Evolutionary conservation across 2,329 filamentous ascomycete species (phyloP).

Genomic region (Alternaria triticimaculans): DNA sequence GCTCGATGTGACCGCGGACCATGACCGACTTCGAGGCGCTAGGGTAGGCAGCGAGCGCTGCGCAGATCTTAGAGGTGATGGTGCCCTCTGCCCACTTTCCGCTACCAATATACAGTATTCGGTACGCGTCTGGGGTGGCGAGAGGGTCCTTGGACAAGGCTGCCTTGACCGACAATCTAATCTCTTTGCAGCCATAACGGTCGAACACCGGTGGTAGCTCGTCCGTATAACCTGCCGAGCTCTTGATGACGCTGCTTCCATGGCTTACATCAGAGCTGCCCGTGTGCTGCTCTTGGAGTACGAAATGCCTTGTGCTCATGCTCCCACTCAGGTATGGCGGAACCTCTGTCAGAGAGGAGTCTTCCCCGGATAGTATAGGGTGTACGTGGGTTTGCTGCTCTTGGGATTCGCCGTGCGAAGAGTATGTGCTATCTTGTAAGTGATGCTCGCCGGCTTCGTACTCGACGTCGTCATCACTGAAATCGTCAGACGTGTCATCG

Average conservation of each 20-base stretch:
- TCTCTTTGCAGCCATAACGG: constrained; percentile 33
- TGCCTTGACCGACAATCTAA: constrained; percentile 39
- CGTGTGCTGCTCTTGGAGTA: constrained; percentile 33
- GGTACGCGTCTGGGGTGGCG: constrained; percentile 37
- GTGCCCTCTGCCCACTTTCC: constrained; percentile 40
- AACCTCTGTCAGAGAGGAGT: constrained; percentile 41
- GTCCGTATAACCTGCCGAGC: constrained; percentile 28
- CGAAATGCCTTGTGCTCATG: constrained; percentile 26
- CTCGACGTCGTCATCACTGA: constrained; percentile 41
- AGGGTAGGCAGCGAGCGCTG: constrained; percentile 40
- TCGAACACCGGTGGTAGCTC: constrained; percentile 34
- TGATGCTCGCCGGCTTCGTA: constrained; percentile 32
- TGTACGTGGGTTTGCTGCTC: constrained; percentile 25
- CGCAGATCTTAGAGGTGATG: constrained; percentile 39
- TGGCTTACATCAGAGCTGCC: constrained; percentile 17
- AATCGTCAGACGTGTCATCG: constrained; percentile 40
- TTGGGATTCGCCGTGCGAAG: constrained; percentile 22
- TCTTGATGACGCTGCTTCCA: constrained; percentile 30
- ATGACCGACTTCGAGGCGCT: constrained; percentile 44
- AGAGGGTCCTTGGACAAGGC: constrained; percentile 34
- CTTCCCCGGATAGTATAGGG: constrained; percentile 24
- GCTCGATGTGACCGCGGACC: constrained; percentile 44
- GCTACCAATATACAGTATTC: constrained; percentile 42
- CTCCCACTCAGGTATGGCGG: constrained; percentile 32
- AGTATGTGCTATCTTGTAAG: constrained; percentile 27